Conservation (phyloP, 192 early-diverging fungal species). For the Allomyces javanicus region DNA sequence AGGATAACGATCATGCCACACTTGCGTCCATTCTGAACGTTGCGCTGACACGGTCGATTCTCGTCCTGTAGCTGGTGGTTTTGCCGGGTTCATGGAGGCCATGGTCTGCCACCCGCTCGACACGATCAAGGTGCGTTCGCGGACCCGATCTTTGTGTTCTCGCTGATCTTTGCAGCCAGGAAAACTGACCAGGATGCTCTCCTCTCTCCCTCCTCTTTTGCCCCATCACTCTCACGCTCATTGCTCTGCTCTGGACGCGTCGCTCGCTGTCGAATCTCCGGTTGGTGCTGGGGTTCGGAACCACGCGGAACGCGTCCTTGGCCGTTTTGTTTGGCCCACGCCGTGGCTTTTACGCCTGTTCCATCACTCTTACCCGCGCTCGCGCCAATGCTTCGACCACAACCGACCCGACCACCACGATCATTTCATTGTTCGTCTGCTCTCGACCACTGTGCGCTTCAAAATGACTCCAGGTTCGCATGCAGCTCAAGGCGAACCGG, state of each 20-base stretch:
- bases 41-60: neutral
- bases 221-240: no score
- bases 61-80: conserved; percentile 48
- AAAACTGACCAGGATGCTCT: conserved; percentile 11
- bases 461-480: neutral
- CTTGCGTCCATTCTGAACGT: neutral
- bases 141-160: conserved; percentile 12
- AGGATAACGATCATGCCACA: neutral
- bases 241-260: no score
- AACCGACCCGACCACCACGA: no score
- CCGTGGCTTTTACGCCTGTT: no score
- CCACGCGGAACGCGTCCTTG: no score
- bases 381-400: no score
- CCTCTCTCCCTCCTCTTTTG: neutral
- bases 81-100: conserved; percentile 81
- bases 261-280: no score
- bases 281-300: no score
- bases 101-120: conserved; percentile 82
- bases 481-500: neutral
- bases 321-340: no score
- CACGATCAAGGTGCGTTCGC: conserved; percentile 96
- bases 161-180: neutral
- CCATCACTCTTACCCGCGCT: no score
- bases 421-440: no score
- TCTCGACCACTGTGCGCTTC: no score